A percentile compares a stretch with the other conserved stretches of the same genome.
phyloP scores from a whole-genome alignment of 768 basidiomycete genomes.

The Rhizopogon sp. region DNA sequence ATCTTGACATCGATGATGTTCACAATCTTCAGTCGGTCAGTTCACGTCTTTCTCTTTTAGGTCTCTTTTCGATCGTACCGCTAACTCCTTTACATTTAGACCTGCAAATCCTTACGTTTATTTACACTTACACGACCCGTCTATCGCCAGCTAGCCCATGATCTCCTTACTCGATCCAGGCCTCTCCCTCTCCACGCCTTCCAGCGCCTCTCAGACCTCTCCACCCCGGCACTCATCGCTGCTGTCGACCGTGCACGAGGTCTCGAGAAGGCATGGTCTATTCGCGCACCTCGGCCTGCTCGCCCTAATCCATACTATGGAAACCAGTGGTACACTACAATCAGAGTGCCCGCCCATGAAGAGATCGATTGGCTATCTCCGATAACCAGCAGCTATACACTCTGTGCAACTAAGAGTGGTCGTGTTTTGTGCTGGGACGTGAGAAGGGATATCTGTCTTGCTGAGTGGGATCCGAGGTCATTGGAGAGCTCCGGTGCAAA shows the following conservation, averaged over 20 bases:
- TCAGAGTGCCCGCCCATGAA: conserved; percentile 60
- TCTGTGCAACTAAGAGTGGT: conserved; percentile 74
- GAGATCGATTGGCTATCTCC: conserved; percentile 77
- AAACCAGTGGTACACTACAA: conserved; percentile 59
- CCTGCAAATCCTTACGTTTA: conserved; percentile 54
- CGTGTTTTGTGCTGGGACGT: conserved; percentile 79
- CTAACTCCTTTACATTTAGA: conserved; percentile 30
- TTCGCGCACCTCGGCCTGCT: conserved; percentile 51
- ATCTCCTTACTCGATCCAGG: conserved; percentile 60
- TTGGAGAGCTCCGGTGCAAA: conserved; percentile 9
- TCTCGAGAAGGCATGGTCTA: conserved; percentile 59
- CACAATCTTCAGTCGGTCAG: conserved; percentile 59
- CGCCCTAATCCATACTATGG: conserved; percentile 8
- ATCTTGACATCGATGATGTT: conserved; percentile 57
- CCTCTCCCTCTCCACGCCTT: conserved; percentile 68
- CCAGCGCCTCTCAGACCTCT: conserved; percentile 60
- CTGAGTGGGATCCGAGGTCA: conserved; percentile 58
- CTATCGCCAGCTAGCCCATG: conserved; percentile 58
- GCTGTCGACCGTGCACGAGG: conserved; percentile 59
- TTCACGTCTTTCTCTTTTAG: conserved; percentile 4
- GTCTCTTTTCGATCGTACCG: not conserved
- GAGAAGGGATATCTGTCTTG: conserved; percentile 51
- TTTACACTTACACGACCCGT: conserved; percentile 65
- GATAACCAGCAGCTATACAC: conserved; percentile 68
- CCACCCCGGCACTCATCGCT: conserved; percentile 54